Base-by-base conservation (phyloP, 352 stramenopile genomes). In the Phytopythium vexans region DNA sequence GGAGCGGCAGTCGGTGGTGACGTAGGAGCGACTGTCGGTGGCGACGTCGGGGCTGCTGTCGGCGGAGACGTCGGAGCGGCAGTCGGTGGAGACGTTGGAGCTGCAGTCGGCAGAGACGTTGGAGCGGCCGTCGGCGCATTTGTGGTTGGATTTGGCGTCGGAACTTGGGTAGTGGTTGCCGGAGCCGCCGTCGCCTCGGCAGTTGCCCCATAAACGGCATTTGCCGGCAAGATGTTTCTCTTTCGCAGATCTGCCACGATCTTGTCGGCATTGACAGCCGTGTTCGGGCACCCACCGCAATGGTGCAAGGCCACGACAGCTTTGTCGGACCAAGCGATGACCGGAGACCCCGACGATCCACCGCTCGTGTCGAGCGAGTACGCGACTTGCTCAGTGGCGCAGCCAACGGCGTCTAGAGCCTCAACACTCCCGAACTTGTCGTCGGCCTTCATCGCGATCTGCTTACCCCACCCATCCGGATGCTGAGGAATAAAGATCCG, bases 241-340 rank as follows among this genome's bases (percentile, higher is more conserved):
- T 49, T 21, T 10, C 54, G 76, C 56, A 93, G 60, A 38, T 90
- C 64, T 10, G 60, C 60, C 8, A 89, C 46, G 47, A 93, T 74
- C 42, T 79, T 78, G 49, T 87, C 60, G 41, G 58, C 77, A 58
- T 88, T 89, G 49, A 92, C 80, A 8, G 76, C 79, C 2, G 75
- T 86, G 50, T 93, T 93, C 4, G 74, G 77, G 32, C 82, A 93
- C 1, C 80, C 80, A 1, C 82, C 82, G 45, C 82, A 93, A 55
- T 91, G 82, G 52, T 91, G 82, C 4, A 93, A 62, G 5, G 62
- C 82, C 21, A 90, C 58, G 3, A 93, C 82, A 2, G 54, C 38
- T 39, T 93, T 89, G 49, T 93, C 82, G 0, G 21, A 54, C 56
- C 49, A 75, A 6, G 76, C 65, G 31, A 91, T 64, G 7, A 92